Base-by-base conservation (phyloP, 805 yeast genomes). In the Yarrowia alimentaria region DNA sequence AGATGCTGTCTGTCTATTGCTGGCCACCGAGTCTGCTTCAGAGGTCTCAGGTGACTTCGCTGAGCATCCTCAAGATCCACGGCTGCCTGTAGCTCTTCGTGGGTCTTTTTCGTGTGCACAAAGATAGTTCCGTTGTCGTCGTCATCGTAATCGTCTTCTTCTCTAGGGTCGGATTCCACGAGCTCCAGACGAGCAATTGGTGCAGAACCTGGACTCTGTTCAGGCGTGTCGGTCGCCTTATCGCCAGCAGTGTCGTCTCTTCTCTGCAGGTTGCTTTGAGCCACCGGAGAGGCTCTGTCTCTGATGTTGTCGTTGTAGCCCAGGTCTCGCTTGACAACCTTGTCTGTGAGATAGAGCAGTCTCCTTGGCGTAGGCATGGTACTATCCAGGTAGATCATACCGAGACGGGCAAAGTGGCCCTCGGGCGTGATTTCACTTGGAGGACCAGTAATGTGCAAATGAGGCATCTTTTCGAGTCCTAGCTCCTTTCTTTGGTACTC, bases 61-160 rank as follows among this genome's bases (percentile, higher is more conserved):
- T 1, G n/a, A n/a, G 43, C 43, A 3, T 8, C 43, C 3, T 37
- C 21, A 8, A 5, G 11, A 21, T 24, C 43, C 1, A 21, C 43
- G 19, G 16, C 16, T 13, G 24, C 43, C 12, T 37, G 29, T 8
- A 37, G 43, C 7, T 37, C 43, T 5, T 17, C 43, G 5, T 37
- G 30, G 7, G 43, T 17, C 13, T 37, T 30, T 2, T 14, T 30
- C 1, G 43, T 37, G 3, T 20, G 43, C 10, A 37, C 30, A 5
- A 37, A 13, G 10, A 37, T 24, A 4, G 30, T 37, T 6, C 43
- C 43, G 16, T 37, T 37, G 14, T 37, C 43, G 43, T 37, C 29
- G 16, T 37, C 43, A 13, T 37, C 43, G 19, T 37, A 37, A 2
- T 29, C 7, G n/a, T 37, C 43, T 37, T 37, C 43, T 7, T 24